phyloP scores from a whole-genome alignment of 2,329 filamentous ascomycete species.

The Dothiorella sarmentorum region DNA sequence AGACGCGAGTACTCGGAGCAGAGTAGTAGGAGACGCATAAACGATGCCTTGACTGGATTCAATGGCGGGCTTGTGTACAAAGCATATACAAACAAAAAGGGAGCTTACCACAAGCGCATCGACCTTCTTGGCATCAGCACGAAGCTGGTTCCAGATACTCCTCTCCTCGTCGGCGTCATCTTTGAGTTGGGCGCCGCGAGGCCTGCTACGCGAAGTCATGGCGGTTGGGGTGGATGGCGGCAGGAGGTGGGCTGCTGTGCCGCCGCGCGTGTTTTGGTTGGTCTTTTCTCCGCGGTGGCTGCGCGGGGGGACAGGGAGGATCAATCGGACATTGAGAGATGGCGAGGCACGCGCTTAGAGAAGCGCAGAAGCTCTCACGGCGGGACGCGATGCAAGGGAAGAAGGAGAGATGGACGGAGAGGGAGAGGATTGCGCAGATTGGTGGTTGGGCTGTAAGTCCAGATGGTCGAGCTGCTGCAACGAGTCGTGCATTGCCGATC shows the following conservation, averaged over 20 bases:
- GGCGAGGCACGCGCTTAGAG: background rate
- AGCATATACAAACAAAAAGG: background rate
- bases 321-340: conserved; percentile 1
- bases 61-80: no score
- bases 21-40: no score
- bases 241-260: background rate
- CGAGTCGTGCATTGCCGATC: background rate
- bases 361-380: background rate
- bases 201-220: conserved; percentile 48
- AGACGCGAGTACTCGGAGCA: no score
- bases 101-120: conserved; percentile 46
- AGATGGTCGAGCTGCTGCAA: background rate
- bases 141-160: conserved; percentile 48
- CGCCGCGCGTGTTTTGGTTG: conserved; percentile 8
- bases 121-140: conserved; percentile 43
- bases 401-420: background rate
- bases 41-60: no score
- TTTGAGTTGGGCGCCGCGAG: conserved; percentile 42
- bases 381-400: background rate
- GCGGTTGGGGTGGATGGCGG: background rate
- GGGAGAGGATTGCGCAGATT: background rate
- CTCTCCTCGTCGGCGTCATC: conserved; percentile 51
- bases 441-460: background rate
- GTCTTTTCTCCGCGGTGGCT: conserved; percentile 14
- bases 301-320: conserved; percentile 2